A percentile compares a stretch with the other conserved stretches of the same genome.
These are phyloP conservation scores for Boletus rubropictus DNA, from an alignment of 768 basidiomycete species.

Conservation along the genomic window DNA sequence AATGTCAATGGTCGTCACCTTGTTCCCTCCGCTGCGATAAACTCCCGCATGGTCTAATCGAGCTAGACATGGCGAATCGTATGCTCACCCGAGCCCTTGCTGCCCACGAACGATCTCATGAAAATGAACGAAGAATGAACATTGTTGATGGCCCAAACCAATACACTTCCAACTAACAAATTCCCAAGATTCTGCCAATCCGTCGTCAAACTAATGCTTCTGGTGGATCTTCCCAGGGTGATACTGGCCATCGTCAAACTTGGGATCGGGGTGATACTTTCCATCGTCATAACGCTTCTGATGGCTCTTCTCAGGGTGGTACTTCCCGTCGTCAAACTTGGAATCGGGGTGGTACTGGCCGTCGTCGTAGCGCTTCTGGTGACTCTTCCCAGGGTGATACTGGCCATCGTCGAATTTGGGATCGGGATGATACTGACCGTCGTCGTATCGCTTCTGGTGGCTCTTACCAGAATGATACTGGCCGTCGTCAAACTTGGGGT, in stretches of 20 bases:
- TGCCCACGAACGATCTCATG: not conserved
- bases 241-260: slow-evolving; percentile 14
- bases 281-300: slow-evolving; percentile 13
- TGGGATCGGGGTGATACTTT: slow-evolving; percentile 5
- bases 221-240: not conserved
- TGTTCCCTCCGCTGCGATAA: no score
- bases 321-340: not conserved
- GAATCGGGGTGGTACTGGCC: slow-evolving; percentile 10
- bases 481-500: slow-evolving; percentile 3
- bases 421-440: slow-evolving; percentile 12
- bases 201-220: slow-evolving; percentile 4
- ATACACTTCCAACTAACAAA: slow-evolving; percentile 1
- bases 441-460: slow-evolving; percentile 3
- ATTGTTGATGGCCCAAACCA: slow-evolving; percentile 5
- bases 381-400: not conserved
- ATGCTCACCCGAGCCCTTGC: not conserved
- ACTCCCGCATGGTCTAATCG: no score
- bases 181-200: not conserved
- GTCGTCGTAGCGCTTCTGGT: slow-evolving; percentile 13
- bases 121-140: slow-evolving; percentile 12
- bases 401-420: slow-evolving; percentile 2
- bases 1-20: no score
- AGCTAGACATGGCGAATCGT: no score
- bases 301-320: not conserved
- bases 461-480: slow-evolving; percentile 1